Base-by-base conservation (phyloP, 2,329 filamentous ascomycete species). In the Rutstroemia sp. region DNA sequence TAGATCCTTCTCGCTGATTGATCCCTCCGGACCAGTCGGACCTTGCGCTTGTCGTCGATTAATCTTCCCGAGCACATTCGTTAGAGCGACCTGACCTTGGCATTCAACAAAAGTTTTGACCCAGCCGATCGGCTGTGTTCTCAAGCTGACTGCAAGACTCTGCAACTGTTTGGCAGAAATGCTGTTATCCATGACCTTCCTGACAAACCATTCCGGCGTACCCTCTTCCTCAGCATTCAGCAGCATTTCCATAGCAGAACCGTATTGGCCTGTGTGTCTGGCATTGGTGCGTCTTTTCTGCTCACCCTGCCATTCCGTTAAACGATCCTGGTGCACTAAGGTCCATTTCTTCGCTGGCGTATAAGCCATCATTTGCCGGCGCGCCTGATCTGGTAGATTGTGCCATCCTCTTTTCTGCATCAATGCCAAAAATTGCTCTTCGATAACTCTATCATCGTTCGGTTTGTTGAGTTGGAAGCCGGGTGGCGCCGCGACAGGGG, bases 371-470 rank as follows among this genome's bases (percentile, higher is more conserved):
- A 99, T 97, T 75, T 97, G 94, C 60, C 92, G 81, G 64, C 88
- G 84, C 30, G 94, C 94, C 74, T 96, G 90, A 69, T 99, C 94
- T 5, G 94, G 94, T 62, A 99, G 77, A 72, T 95, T 95, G 74
- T 96, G 94, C 90, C 92, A 97, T 62, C 92, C 94, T 74, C 94
- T 84, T 74, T 96, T 96, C 68, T 95, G 89, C 94, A 99, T 97
- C 62, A 99, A 76, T 52, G 90, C 86, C 67, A 92, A 78, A 68
- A 97, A 97, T 77, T 96, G 89, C 68, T 92, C 85, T 70, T 97
- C 90, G 47, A 96, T 88, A 14, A 95, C 75, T 58, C 85, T 82
- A 68, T 95, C 90, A 70, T 95, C 88, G 53, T 85, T 80, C 16
- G 90, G 90, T 65, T 87, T 83, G 48, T 84, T 80, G 52, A 94